A percentile compares a stretch with the other conserved stretches of the same genome.
Evolutionary conservation across 2,329 filamentous ascomycete genomes (phyloP).

Genomic region (Elsinoe fawcettii): DNA sequence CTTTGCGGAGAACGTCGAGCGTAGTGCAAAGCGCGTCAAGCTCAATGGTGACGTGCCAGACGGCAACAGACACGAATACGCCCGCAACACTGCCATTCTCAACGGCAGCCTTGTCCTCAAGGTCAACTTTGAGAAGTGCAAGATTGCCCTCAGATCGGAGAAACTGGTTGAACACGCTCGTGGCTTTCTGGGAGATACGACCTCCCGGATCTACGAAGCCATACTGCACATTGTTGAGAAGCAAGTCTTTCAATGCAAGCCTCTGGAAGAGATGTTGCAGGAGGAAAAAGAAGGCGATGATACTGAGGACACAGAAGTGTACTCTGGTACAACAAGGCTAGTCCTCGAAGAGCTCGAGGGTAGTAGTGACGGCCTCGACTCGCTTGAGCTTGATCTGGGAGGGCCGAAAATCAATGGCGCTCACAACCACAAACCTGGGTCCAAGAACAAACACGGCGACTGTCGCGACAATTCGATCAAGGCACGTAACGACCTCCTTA

Average conservation of each 20-base stretch:
- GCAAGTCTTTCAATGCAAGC: conserved; percentile 59
- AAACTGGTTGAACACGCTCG: conserved; percentile 66
- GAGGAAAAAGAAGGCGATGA: conserved; percentile 40
- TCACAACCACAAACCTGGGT: conserved; percentile 17
- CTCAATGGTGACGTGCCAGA: conserved; percentile 27
- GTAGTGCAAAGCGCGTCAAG: conserved; percentile 28
- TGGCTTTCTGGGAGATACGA: conserved; percentile 62
- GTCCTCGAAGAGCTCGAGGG: conserved; percentile 15
- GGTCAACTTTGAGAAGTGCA: conserved; percentile 77
- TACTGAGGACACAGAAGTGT: conserved; percentile 31
- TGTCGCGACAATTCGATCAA: conserved; percentile 23
- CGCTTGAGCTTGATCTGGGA: conserved; percentile 28
- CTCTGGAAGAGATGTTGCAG: conserved; percentile 37
- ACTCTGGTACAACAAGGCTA: conserved; percentile 30
- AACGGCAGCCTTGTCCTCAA: conserved; percentile 67
- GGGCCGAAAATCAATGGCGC: conserved; percentile 20
- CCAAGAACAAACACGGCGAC: conserved; percentile 15
- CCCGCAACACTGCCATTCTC: conserved; percentile 26
- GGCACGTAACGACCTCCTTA: conserved; percentile 39
- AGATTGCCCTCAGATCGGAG: conserved; percentile 73
- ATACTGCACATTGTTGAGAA: conserved; percentile 64
- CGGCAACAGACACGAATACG: conserved; percentile 21
- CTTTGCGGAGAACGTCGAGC: conserved; percentile 24
- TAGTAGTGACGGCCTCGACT: conserved; percentile 6
- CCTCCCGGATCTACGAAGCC: conserved; percentile 68